Conservation (phyloP, 2,329 filamentous ascomycete species). For the Volutella citrinella region DNA sequence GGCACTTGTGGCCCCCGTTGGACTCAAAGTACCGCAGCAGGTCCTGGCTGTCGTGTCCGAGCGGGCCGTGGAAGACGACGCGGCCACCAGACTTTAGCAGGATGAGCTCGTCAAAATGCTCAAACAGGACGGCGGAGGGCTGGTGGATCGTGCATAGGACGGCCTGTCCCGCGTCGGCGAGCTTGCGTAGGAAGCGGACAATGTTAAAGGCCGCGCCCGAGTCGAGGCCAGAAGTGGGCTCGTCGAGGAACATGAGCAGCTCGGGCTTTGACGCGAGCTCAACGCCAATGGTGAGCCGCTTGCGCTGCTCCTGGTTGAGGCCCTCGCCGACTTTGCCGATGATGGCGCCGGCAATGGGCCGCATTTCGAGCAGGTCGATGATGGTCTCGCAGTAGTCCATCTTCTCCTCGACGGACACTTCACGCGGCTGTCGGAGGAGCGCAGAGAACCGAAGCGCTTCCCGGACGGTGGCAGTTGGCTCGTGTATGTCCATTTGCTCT, state of each 20-base stretch:
- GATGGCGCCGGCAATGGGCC: constrained; percentile 61
- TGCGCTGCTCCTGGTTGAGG: constrained; percentile 58
- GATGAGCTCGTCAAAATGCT: constrained; percentile 54
- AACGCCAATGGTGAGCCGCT: constrained; percentile 54
- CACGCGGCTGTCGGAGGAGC: constrained; percentile 57
- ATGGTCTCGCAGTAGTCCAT: constrained; percentile 66
- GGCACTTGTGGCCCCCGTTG: constrained; percentile 47
- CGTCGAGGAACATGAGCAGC: constrained; percentile 63
- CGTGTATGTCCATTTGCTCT: constrained; percentile 66
- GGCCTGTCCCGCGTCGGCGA: constrained; percentile 58
- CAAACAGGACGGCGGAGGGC: constrained; percentile 53
- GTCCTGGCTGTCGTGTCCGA: constrained; percentile 46
- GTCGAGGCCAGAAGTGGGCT: constrained; percentile 58
- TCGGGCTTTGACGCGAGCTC: constrained; percentile 57
- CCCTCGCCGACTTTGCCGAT: constrained; percentile 60
- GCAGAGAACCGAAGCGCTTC: constrained; percentile 67
- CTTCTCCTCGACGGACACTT: constrained; percentile 59
- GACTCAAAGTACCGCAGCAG: constrained; percentile 52
- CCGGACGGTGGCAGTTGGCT: constrained; percentile 62
- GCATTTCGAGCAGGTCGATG: constrained; percentile 67
- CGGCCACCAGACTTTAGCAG: constrained; percentile 52
- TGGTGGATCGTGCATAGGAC: constrained; percentile 62
- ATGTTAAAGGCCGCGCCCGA: constrained; percentile 59
- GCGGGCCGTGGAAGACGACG: constrained; percentile 52
- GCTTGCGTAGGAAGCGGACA: constrained; percentile 57